Percentiles rank a stretch among this genome's conserved stretches.
Evolutionary conservation across 495 filamentous ascomycete species (phyloP).

Genomic region (Tuber magnatum): DNA sequence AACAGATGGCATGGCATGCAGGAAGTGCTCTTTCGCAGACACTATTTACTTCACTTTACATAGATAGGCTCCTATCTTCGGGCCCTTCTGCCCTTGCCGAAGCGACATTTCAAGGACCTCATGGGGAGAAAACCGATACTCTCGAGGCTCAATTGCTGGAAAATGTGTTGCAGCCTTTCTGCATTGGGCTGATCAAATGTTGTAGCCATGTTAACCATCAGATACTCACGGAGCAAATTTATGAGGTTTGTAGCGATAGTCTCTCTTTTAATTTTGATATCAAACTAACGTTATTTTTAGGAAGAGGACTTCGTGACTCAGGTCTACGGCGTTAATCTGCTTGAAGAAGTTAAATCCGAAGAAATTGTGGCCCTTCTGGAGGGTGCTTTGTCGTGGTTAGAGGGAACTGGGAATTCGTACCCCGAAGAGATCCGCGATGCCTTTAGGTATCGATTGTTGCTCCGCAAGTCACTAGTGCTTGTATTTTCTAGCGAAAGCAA

Average conservation of each 20-base stretch:
- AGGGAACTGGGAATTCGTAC: conserved; percentile 45
- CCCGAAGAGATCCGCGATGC: conserved; percentile 52
- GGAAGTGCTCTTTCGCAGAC: conserved; percentile 92
- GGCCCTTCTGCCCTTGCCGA: conserved; percentile 60
- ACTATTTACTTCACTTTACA: conserved; percentile 85
- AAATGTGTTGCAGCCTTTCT: conserved; percentile 74
- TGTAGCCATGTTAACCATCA: conserved; percentile 71
- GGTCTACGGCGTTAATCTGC: conserved; percentile 70
- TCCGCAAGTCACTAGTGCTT: conserved; percentile 57
- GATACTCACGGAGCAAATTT: conserved; percentile 71
- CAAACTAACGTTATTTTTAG: conserved; percentile 47
- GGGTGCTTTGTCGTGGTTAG: conserved; percentile 53
- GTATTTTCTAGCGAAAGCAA: conserved; percentile 48
- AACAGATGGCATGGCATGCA: conserved; percentile 91
- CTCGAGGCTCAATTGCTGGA: conserved; percentile 51
- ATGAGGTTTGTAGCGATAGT: conserved; percentile 58
- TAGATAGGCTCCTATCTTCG: conserved; percentile 74
- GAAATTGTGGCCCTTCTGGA: conserved; percentile 56
- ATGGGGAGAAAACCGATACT: conserved; percentile 48
- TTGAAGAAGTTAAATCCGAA: conserved; percentile 54
- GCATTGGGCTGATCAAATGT: conserved; percentile 71
- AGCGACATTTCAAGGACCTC: conserved; percentile 43
- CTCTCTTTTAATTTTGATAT: not conserved
- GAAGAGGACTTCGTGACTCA: conserved; percentile 95
- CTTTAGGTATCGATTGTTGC: conserved; percentile 55